Percentiles rank a stretch among this genome's conserved stretches.
phyloP scores from a whole-genome alignment of 768 basidiomycete genomes.

The Boletus eberwhitei region DNA sequence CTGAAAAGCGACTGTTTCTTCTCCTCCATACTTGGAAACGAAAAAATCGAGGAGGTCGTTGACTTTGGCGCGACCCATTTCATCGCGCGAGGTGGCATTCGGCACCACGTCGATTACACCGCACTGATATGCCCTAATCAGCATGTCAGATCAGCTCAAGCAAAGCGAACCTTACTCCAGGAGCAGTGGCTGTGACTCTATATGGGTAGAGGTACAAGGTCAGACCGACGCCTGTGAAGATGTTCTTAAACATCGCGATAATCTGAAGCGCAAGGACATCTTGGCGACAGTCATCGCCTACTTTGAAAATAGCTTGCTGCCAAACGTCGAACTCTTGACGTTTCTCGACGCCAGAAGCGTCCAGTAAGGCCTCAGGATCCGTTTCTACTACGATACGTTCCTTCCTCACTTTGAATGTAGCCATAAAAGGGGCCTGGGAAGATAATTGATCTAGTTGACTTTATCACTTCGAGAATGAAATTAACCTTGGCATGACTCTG shows the following conservation, averaged over 20 bases:
- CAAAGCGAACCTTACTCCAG: constrained; percentile 63
- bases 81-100: constrained; percentile 95
- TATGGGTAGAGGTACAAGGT: constrained; percentile 93
- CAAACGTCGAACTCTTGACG: constrained; percentile 79
- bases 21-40: constrained; percentile 85
- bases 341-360: constrained; percentile 56
- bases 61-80: constrained; percentile 98
- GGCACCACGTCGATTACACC: constrained; percentile 99
- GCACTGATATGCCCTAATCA: constrained; percentile 54
- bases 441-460: not conserved
- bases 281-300: constrained; percentile 98
- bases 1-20: constrained; percentile 88
- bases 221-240: constrained; percentile 85
- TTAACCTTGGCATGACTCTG: constrained; percentile 95
- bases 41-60: constrained; percentile 96
- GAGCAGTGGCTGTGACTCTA: constrained; percentile 93
- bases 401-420: constrained; percentile 97
- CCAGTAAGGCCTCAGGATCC: constrained; percentile 72
- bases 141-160: not conserved
- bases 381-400: constrained; percentile 64
- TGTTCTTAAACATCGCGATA: constrained; percentile 99
- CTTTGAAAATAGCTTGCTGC: constrained; percentile 99
- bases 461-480: not conserved
- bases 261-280: constrained; percentile 96
- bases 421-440: constrained; percentile 97